phyloP scores from a whole-genome alignment of 108 stramenopile species.

The Discostella pseudostelligera region DNA sequence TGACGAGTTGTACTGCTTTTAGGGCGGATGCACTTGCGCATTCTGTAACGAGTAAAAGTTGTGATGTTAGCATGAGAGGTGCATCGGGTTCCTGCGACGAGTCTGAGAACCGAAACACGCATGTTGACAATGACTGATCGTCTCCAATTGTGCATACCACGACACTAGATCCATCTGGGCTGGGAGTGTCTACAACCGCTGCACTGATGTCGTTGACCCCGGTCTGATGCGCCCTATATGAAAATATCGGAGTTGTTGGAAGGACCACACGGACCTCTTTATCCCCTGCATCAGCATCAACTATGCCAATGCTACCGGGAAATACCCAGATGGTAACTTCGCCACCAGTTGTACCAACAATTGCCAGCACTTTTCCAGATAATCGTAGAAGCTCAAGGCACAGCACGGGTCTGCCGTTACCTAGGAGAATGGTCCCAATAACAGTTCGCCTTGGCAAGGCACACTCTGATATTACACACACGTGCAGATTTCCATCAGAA shows the following conservation, averaged over 20 bases:
- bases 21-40: slow-evolving; percentile 64
- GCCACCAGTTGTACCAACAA: slow-evolving; percentile 72
- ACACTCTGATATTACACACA: slow-evolving; percentile 41
- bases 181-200: neutral
- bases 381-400: slow-evolving; percentile 42
- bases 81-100: neutral
- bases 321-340: slow-evolving; percentile 56
- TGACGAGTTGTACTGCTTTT: slow-evolving; percentile 50
- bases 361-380: slow-evolving; percentile 33
- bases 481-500: slow-evolving; percentile 63
- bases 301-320: slow-evolving; percentile 13
- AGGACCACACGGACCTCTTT: slow-evolving; percentile 11
- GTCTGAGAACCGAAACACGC: slow-evolving; percentile 10
- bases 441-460: slow-evolving; percentile 33
- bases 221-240: slow-evolving; percentile 54
- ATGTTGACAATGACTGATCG: slow-evolving; percentile 60
- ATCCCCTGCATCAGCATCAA: neutral
- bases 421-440: slow-evolving; percentile 21
- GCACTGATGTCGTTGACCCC: slow-evolving; percentile 65
- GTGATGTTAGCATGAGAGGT: neutral
- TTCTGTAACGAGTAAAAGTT: slow-evolving; percentile 15
- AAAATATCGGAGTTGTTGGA: slow-evolving; percentile 20
- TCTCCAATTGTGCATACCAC: slow-evolving; percentile 65
- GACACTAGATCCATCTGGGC: neutral
- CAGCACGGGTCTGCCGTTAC: slow-evolving; percentile 57